These are phyloP conservation scores for Xylaria hypoxylon DNA, from an alignment of 2,329 filamentous ascomycete genomes.

Conservation along the genomic window DNA sequence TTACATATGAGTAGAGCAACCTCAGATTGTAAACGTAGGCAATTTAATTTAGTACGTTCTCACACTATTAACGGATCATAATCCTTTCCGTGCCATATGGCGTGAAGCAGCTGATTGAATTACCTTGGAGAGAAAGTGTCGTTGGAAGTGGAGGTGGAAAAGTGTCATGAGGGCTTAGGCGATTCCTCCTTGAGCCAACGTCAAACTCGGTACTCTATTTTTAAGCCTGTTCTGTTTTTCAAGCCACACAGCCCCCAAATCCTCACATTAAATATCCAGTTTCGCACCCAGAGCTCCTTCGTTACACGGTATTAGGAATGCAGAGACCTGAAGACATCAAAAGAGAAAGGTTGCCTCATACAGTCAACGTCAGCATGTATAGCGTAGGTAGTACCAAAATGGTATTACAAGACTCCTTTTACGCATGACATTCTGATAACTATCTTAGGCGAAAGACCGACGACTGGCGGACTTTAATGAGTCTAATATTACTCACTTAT, in stretches of 20 bases:
- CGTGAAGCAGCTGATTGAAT: not conserved
- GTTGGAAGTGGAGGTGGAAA: not conserved
- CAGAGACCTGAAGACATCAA: not conserved
- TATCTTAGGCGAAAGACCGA: not conserved
- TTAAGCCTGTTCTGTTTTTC: not conserved
- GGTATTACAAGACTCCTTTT: not conserved
- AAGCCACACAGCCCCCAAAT: conserved; percentile 4
- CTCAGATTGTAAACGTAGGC: not conserved
- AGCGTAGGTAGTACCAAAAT: not conserved
- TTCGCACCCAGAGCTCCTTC: not conserved
- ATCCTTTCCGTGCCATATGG: conserved; percentile 6
- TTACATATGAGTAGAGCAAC: not conserved
- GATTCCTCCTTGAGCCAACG: conserved; percentile 1
- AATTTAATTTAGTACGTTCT: conserved; percentile 1
- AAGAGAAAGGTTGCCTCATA: conserved; percentile 12
- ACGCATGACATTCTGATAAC: not conserved
- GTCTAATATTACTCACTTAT: not conserved
- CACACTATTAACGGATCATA: not conserved
- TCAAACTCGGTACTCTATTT: conserved; percentile 8
- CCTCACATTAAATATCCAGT: not conserved
- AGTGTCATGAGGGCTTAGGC: conserved; percentile 1
- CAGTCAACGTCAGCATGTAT: not conserved
- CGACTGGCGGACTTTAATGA: not conserved
- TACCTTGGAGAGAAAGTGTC: conserved; percentile 7
- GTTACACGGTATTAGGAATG: not conserved